phyloP scores from a whole-genome alignment of 345 rosid species.

The Diplotaxis tenuifolia region DNA sequence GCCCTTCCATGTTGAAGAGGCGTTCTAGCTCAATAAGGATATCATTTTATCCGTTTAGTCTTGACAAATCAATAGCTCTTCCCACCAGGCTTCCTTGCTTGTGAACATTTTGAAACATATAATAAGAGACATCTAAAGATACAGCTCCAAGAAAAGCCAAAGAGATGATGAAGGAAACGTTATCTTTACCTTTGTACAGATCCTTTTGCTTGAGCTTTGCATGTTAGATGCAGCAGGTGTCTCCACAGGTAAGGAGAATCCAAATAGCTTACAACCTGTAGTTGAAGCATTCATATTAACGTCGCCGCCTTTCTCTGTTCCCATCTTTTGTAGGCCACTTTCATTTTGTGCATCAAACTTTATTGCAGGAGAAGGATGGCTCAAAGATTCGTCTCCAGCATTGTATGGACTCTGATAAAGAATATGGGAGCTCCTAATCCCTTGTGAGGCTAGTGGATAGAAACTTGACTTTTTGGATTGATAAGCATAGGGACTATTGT shows the following conservation, averaged over 20 bases:
- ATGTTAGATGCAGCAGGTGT: constrained; percentile 48
- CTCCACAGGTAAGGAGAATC: constrained; percentile 58
- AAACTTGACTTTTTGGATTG: constrained; percentile 50
- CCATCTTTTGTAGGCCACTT: constrained; percentile 39
- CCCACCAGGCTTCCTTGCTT: constrained; percentile 95
- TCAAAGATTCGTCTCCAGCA: constrained; percentile 35
- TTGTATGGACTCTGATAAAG: constrained; percentile 55
- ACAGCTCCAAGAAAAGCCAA: constrained; percentile 2
- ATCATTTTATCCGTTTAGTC: constrained; percentile 66
- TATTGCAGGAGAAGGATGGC: constrained; percentile 27
- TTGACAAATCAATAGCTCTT: constrained; percentile 81
- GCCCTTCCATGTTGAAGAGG: constrained; percentile 83
- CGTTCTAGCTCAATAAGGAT: constrained; percentile 71
- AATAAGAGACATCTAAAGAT: too few relatives aligned
- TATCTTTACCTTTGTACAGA: constrained; percentile 90
- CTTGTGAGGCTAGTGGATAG: constrained; percentile 54
- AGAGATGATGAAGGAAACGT: constrained; percentile 16
- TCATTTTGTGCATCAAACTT: constrained; percentile 39
- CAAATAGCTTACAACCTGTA: constrained; percentile 75
- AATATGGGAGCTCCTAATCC: constrained; percentile 42
- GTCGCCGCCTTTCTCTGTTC: constrained; percentile 40
- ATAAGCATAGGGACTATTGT: constrained; percentile 46
- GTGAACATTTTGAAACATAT: constrained; percentile 62
- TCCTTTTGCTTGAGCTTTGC: constrained; percentile 57
- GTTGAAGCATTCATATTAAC: constrained; percentile 38